Percentiles rank a stretch among this genome's conserved stretches.
Conservation (phyloP, 2,329 filamentous ascomycete genomes). For the Chaetomium strumarium region DNA sequence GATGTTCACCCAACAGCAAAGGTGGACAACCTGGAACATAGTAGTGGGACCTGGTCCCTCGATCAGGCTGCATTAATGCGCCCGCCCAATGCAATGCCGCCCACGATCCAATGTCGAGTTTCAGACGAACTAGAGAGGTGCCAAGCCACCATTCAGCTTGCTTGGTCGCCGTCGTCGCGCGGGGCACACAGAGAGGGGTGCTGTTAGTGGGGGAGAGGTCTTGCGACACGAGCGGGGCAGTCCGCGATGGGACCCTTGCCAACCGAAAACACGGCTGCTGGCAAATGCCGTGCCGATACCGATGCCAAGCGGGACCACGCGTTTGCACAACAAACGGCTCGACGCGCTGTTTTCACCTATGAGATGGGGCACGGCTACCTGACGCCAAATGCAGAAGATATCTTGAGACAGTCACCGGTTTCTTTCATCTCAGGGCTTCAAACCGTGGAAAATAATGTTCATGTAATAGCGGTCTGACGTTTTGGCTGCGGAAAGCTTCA, state of each 20-base stretch:
- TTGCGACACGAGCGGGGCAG: constrained; percentile 7
- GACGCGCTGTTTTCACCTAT: too few relatives aligned
- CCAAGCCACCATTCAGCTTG: constrained; percentile 20
- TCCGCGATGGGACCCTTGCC: too few relatives aligned
- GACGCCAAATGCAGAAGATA: too few relatives aligned
- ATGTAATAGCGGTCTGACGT: too few relatives aligned
- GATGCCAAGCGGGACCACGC: neutral
- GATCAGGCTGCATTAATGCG: neutral
- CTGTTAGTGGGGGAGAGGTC: constrained; percentile 15
- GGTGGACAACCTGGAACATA: neutral
- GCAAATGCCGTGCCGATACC: neutral
- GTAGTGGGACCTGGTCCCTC: neutral
- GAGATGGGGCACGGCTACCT: too few relatives aligned
- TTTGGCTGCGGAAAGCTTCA: too few relatives aligned
- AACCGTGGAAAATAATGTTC: too few relatives aligned
- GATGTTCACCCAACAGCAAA: neutral
- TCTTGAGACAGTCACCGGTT: too few relatives aligned
- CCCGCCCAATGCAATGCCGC: constrained; percentile 2
- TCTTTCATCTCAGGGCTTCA: too few relatives aligned
- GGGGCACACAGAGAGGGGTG: constrained; percentile 15
- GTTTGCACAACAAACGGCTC: too few relatives aligned
- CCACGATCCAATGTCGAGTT: constrained; percentile 5
- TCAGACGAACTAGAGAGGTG: constrained; percentile 16
- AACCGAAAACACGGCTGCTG: neutral
- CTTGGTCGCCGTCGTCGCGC: constrained; percentile 12